Evolutionary conservation across 1,139 yeast genomes (phyloP), one percentile per base, ranked within the genome.

Genomic region (Geotrichum carabidarum): DNA sequence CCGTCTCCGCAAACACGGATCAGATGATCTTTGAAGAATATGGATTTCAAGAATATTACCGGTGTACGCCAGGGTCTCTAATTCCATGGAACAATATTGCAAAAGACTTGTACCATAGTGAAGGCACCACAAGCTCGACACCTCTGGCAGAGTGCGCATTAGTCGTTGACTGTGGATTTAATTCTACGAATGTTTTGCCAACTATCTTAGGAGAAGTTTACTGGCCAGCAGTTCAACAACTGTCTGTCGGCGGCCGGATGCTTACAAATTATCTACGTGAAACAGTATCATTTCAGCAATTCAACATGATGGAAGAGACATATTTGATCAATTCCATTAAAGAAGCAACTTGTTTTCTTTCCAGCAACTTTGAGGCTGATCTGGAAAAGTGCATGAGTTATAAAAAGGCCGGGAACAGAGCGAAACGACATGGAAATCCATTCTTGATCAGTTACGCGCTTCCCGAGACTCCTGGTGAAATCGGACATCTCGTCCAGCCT

Each of bases 11-110:
- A 62, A 86, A 86, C 68, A 85, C 90, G 31, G 99, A 93, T 68
- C 96, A 91, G 70, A 86, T 93, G 1, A 80, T 94, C 2, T 91
- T 94, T 72, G 99, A 94, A 69, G 99, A 94, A 66, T 93, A 84
- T 65, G 95, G 89, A 8, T 86, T 93, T 65, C 77, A 76, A 35
- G 80, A 82, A 41, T 82, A 83, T 60, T 81, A 81, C 57, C 68
- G 91, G 47, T 78, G 85, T 2, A 78, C 84, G 0, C 79, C 89
- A 0, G 84, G 84, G 1, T 79, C 86, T 0, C 76, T 87, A 57
- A 81, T 85, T 0, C 95, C 96, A 0, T 86, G 91, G 87, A 74
- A 73, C 50, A 58, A 63, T 41, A 44, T 44, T 46, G 53, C 38
- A 36, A 36, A 14, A 34, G 57, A 44, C 35, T 38, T 47, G n/a